Conservation (phyloP, 352 stramenopile species). For the Elongisporangium undulatum region DNA sequence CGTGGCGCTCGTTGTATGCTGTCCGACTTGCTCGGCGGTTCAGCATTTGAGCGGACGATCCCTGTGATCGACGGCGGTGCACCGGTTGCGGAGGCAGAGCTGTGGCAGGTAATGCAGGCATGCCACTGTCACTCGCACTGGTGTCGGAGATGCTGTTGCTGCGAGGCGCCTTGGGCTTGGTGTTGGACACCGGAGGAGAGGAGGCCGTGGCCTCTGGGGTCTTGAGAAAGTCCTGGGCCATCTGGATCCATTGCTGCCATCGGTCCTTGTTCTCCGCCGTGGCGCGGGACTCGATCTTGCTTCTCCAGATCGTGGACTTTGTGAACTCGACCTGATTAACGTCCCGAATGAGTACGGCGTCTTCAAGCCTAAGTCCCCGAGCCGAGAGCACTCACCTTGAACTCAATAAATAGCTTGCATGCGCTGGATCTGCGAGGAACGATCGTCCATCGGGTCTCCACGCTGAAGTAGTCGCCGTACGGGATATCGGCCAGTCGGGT, state of each 20-base stretch:
- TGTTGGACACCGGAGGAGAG: neutral
- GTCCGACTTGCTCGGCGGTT: neutral
- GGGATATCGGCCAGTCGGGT: constrained; percentile 80
- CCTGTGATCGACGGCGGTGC: neutral
- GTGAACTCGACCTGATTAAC: constrained; percentile 56
- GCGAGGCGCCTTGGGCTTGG: neutral
- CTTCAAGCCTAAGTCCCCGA: neutral
- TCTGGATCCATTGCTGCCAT: constrained; percentile 59
- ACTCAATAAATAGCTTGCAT: constrained; percentile 70
- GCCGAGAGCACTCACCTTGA: constrained; percentile 42
- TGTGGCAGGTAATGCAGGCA: neutral
- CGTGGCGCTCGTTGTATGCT: neutral
- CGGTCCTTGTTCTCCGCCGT: constrained; percentile 73
- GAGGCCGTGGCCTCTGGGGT: neutral
- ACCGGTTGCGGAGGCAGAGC: neutral
- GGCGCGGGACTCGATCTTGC: constrained; percentile 69
- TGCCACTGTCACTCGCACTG: neutral
- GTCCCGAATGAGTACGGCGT: neutral
- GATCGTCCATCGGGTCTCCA: constrained; percentile 80
- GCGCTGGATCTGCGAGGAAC: constrained; percentile 35
- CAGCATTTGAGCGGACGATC: neutral
- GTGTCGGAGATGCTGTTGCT: neutral
- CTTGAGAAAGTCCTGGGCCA: constrained; percentile 53
- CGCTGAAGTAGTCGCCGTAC: constrained; percentile 86
- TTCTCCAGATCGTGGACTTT: constrained; percentile 85